phyloP scores from a whole-genome alignment of 2,329 filamentous ascomycete genomes.

The Talaromyces sp. region DNA sequence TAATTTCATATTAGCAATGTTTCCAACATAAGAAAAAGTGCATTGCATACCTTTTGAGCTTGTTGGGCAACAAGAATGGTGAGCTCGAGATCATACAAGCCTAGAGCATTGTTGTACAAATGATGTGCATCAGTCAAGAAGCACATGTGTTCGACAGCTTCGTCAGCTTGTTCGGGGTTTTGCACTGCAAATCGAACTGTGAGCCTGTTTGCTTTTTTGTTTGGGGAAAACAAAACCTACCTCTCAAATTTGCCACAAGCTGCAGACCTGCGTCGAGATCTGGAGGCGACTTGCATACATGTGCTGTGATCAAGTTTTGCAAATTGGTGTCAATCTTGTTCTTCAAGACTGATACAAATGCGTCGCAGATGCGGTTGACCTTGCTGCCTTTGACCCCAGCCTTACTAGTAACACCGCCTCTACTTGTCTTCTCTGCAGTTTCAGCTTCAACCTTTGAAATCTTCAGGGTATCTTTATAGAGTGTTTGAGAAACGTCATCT shows the following conservation, averaged over 20 bases:
- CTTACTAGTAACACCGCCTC: constrained; percentile 8
- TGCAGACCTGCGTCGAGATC: constrained; percentile 79
- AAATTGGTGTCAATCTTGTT: constrained; percentile 60
- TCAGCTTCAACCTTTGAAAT: constrained; percentile 25
- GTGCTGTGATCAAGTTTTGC: constrained; percentile 89
- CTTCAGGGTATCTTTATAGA: constrained; percentile 82
- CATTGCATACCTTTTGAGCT: constrained; percentile 63
- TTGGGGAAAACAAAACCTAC: constrained; percentile 24
- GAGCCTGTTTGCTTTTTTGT: background rate
- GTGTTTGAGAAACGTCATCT: constrained; percentile 87
- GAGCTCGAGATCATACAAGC: constrained; percentile 86
- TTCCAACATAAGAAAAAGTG: constrained; percentile 10
- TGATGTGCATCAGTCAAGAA: constrained; percentile 92
- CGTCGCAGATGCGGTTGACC: constrained; percentile 83
- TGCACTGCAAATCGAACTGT: constrained; percentile 38
- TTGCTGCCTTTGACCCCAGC: constrained; percentile 48
- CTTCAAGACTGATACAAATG: constrained; percentile 65
- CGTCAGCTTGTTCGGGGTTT: constrained; percentile 69
- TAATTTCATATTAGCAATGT: background rate
- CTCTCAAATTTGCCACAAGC: constrained; percentile 68
- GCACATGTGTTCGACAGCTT: constrained; percentile 92
- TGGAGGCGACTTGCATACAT: constrained; percentile 88
- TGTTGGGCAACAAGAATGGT: constrained; percentile 89
- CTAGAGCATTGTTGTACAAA: constrained; percentile 84
- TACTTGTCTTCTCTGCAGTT: constrained; percentile 20